phyloP scores from a whole-genome alignment of 2,329 filamentous ascomycete genomes.

The Claviceps fusiformis region DNA sequence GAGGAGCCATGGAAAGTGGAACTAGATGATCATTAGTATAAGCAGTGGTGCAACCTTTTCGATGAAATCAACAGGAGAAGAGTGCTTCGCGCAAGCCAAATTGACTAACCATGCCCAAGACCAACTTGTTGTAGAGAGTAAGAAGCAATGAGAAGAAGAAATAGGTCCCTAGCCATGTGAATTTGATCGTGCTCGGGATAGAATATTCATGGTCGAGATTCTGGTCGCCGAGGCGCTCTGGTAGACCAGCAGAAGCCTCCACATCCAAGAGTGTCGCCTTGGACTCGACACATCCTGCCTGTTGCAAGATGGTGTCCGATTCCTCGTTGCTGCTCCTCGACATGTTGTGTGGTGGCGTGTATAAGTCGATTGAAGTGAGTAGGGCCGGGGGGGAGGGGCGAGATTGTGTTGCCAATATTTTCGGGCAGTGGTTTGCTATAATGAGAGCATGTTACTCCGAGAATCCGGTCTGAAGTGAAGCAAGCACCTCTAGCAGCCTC shows the following conservation, averaged over 20 bases:
- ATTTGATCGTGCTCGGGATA: conserved; percentile 30
- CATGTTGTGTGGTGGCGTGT: conserved; percentile 13
- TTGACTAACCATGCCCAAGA: conserved; percentile 33
- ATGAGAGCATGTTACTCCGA: conserved; percentile 3
- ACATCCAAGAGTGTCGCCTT: conserved; percentile 19
- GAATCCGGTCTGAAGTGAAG: background rate
- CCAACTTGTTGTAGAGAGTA: conserved; percentile 46
- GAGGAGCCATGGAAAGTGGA: conserved; percentile 46
- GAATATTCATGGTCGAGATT: conserved; percentile 32
- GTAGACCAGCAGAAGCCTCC: conserved; percentile 17
- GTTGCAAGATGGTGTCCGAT: conserved; percentile 17
- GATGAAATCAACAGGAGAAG: background rate
- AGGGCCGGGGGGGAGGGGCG: background rate
- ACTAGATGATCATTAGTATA: conserved; percentile 22
- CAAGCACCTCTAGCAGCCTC: background rate
- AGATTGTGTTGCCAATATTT: background rate
- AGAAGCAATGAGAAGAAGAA: conserved; percentile 34
- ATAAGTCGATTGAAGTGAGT: background rate
- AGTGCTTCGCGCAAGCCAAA: background rate
- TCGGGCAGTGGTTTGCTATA: background rate
- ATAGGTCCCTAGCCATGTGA: conserved; percentile 36
- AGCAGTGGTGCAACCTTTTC: background rate
- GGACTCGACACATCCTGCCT: conserved; percentile 18
- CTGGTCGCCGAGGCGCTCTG: conserved; percentile 16
- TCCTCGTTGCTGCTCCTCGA: conserved; percentile 19